These are phyloP conservation scores for Chaetomium tenue DNA, from an alignment of 495 filamentous ascomycete genomes.

Conservation along the genomic window DNA sequence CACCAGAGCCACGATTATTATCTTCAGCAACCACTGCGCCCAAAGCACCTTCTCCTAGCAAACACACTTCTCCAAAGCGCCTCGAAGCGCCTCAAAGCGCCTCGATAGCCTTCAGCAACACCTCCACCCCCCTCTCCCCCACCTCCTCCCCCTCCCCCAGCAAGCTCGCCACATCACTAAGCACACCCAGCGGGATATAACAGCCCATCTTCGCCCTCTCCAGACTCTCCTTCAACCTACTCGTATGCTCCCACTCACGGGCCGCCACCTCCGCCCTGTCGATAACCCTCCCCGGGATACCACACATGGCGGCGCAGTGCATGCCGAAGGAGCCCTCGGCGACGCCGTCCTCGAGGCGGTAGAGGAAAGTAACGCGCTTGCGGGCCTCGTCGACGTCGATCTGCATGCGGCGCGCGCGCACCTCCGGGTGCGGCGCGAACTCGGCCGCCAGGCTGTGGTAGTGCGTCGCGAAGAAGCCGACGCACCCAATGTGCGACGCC, in stretches of 20 bases:
- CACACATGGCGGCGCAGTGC: slow-evolving; percentile 99
- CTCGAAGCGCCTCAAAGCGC: slow-evolving; percentile 52
- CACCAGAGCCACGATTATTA: background rate
- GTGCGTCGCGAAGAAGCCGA: slow-evolving; percentile 98
- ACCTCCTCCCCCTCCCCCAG: slow-evolving; percentile 57
- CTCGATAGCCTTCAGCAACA: slow-evolving; percentile 74
- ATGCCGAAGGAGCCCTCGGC: slow-evolving; percentile 98
- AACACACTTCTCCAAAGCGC: background rate
- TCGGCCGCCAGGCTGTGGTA: slow-evolving; percentile 93
- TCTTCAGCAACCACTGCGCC: background rate
- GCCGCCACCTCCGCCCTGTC: slow-evolving; percentile 87
- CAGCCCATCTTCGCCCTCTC: slow-evolving; percentile 72
- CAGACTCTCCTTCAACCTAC: slow-evolving; percentile 79
- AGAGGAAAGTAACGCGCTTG: slow-evolving; percentile 85
- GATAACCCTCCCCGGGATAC: slow-evolving; percentile 79
- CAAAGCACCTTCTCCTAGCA: background rate
- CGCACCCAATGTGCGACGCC: slow-evolving; percentile 85
- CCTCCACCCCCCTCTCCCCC: slow-evolving; percentile 58
- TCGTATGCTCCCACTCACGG: slow-evolving; percentile 92
- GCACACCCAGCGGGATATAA: slow-evolving; percentile 80
- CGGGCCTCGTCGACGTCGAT: slow-evolving; percentile 89
- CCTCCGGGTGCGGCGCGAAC: slow-evolving; percentile 84
- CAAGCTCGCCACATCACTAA: slow-evolving; percentile 88
- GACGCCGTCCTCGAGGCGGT: slow-evolving; percentile 91
- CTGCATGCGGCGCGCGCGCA: slow-evolving; percentile 81